Percentiles rank a stretch among this genome's conserved stretches.
These are phyloP conservation scores for Kuraishia molischiana DNA, from an alignment of 805 yeast genomes.

Conservation along the genomic window DNA sequence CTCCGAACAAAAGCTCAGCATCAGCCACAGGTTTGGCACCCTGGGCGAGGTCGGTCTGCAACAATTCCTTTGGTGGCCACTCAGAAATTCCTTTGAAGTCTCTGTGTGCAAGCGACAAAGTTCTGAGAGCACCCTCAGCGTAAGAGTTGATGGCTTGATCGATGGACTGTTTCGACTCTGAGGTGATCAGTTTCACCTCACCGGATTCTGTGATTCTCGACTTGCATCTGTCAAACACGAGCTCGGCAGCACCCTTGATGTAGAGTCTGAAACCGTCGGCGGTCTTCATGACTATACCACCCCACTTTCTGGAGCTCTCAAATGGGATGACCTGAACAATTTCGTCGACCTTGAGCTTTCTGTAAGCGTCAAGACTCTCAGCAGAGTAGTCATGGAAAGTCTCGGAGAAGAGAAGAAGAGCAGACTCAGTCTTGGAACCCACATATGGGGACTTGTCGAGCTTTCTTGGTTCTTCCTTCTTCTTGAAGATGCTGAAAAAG, in stretches of 20 bases:
- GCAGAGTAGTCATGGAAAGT: constrained; percentile 36
- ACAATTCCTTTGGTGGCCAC: constrained; percentile 63
- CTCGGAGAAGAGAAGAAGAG: constrained; percentile 62
- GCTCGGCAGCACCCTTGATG: constrained; percentile 93
- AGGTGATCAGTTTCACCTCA: constrained; percentile 15
- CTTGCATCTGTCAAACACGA: constrained; percentile 56
- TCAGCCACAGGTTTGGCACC: constrained; percentile 26
- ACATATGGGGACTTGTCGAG: constrained; percentile 47
- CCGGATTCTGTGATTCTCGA: constrained; percentile 24
- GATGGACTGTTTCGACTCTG: constrained; percentile 19
- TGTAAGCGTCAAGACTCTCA: constrained; percentile 32
- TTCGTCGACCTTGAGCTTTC: constrained; percentile 26
- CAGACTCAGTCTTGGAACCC: constrained; percentile 94
- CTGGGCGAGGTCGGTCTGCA: constrained; percentile 19
- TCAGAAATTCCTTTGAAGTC: constrained; percentile 38
- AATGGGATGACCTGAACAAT: constrained; percentile 77
- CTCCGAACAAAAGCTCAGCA: constrained; percentile 29
- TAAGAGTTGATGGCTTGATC: constrained; percentile 28
- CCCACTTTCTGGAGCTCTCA: constrained; percentile 90
- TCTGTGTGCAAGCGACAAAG: constrained; percentile 78
- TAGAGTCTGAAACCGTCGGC: constrained; percentile 47
- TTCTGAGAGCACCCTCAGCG: constrained; percentile 77
- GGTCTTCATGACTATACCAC: constrained; percentile 58
- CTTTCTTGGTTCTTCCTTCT: background rate
- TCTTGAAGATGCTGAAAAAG: background rate